phyloP scores from a whole-genome alignment of 148 eudicot species.

The Amaranthus palmeri region DNA sequence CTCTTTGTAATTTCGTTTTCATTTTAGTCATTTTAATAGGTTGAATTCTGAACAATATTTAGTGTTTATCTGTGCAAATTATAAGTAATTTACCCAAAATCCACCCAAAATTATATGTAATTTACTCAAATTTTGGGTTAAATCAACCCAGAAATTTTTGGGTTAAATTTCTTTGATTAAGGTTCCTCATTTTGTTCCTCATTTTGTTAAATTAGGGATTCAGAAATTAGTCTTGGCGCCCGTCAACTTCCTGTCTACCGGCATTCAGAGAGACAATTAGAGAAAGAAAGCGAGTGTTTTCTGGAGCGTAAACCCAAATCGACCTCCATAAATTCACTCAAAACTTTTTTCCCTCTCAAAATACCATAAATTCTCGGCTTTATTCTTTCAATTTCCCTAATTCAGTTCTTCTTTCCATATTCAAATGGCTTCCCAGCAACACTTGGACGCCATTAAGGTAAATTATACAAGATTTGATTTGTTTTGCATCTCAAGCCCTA shows the following conservation, averaged over 20 bases:
- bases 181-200: no score
- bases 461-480: background rate
- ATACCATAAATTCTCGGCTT: background rate
- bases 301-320: slow-evolving; percentile 2
- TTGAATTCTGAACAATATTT: no score
- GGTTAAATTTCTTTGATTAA: no score
- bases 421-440: slow-evolving; percentile 55
- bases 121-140: no score
- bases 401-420: background rate
- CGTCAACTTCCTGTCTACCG: background rate
- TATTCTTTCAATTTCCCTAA: background rate
- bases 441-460: slow-evolving; percentile 62
- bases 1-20: no score
- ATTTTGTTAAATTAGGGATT: no score
- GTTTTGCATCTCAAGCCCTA: slow-evolving; percentile 6
- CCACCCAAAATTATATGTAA: no score
- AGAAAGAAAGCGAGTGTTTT: background rate
- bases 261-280: slow-evolving; percentile 1
- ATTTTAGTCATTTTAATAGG: no score
- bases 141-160: no score
- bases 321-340: slow-evolving; percentile 6
- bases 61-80: no score
- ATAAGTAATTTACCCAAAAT: no score
- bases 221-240: background rate
- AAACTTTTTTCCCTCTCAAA: background rate